phyloP scores from a whole-genome alignment of 2,329 filamentous ascomycete species.

The Scorias spongiosa region DNA sequence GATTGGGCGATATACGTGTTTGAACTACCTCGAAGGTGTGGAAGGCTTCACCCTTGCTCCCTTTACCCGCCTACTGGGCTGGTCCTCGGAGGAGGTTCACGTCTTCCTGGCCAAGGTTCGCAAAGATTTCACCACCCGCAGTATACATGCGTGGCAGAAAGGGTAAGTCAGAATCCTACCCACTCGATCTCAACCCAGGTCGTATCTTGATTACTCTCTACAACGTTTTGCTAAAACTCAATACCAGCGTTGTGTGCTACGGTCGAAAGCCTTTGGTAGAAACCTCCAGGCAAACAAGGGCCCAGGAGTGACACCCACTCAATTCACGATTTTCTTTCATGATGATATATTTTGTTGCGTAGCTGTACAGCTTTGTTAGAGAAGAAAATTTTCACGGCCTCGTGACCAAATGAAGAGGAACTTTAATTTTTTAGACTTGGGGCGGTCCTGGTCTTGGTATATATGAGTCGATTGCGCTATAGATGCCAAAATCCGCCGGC shows the following conservation, averaged over 20 bases:
- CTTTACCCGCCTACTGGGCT: conserved; percentile 28
- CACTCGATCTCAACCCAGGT: neutral
- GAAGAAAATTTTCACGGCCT: too few relatives aligned
- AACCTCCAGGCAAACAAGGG: too few relatives aligned
- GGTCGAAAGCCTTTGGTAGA: conserved; percentile 2
- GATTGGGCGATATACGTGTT: conserved; percentile 11
- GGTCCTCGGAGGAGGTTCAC: conserved; percentile 29
- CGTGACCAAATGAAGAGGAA: too few relatives aligned
- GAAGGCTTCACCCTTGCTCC: conserved; percentile 29
- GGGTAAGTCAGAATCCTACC: conserved; percentile 18
- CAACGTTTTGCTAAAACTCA: too few relatives aligned
- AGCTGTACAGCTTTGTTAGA: too few relatives aligned
- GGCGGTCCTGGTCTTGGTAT: too few relatives aligned
- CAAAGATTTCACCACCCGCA: conserved; percentile 23
- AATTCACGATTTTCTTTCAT: too few relatives aligned
- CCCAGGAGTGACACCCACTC: too few relatives aligned
- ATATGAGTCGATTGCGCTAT: too few relatives aligned
- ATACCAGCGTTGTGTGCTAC: conserved; percentile 4
- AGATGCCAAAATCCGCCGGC: too few relatives aligned
- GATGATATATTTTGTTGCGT: too few relatives aligned
- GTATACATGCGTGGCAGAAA: conserved; percentile 28
- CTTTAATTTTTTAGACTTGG: too few relatives aligned
- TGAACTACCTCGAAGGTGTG: conserved; percentile 23
- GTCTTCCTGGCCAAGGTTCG: conserved; percentile 29
- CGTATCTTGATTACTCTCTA: neutral